Evolutionary conservation across 768 basidiomycete genomes (phyloP), one percentile per base, ranked within the genome.

Genomic region (Lyophyllum atratum): DNA sequence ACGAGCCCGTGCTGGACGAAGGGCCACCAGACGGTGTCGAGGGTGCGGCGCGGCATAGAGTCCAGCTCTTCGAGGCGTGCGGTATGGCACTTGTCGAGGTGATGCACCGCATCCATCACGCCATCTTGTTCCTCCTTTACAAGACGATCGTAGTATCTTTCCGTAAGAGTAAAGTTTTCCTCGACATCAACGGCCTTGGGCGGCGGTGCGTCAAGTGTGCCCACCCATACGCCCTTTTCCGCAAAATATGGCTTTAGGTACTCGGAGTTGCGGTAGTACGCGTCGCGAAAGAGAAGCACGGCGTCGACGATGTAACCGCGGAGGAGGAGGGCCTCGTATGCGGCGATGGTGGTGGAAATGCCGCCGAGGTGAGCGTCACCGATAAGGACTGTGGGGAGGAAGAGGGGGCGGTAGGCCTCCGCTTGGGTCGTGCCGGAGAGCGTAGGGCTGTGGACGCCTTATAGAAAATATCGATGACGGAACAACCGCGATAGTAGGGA

Each of bases 21-120:
- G 0, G 96, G 96, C 93, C 95, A 98, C 96, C 96, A 98, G 44
- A 97, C 78, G 1, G 80, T 79, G 52, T 93, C 80, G 43, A 91
- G 75, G 0, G 94, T 87, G 34, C 95, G 82, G 10, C 76, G 75
- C 3, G 93, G 85, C 86, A 96, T 93, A 0, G 87, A 81, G 48
- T 86, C 81, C 8, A 98, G 82, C 42, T 90, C 84, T 11, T 79
- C 67, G n/a, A 97, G 70, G 6, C 96, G 81, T n/a, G 69, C 64
- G 0, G 67, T 59, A 70, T 98, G 95, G 33, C 80, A 75, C 9
- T 68, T 58, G 61, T 93, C 86, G 24, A 98, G 73, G 62, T 85
- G 79, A 4, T 76, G 70, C 2, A 92, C 70, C 3, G 86, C 72
- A 1, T 72, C 69, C 33, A 76, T 74, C 22, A 89, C 68, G 1